Base-by-base conservation (phyloP, 345 rosid genomes). In the Orychophragmus violaceus region DNA sequence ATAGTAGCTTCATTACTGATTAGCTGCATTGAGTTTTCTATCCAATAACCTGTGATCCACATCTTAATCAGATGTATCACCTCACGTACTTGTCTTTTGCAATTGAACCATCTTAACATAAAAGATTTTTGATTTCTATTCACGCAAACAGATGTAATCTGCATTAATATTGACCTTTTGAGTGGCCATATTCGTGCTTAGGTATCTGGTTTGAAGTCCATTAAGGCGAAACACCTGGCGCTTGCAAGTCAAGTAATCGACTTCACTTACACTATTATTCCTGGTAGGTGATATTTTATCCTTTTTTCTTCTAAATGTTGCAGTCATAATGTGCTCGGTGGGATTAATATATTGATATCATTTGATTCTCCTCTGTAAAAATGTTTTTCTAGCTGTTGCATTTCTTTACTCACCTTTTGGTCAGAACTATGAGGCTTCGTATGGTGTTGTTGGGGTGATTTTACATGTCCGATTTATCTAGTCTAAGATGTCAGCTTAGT, bases 171-270 rank as follows among this genome's bases (percentile, higher is more conserved):
- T 71, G 39, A 70, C 57, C 25, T 27, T 46, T 64, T 45, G 23
- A 25, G 37, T 54, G 69, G 44, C 28, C 23, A 37, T 48, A 6
- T 41, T 29, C 19, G 36, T 66, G 39, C 30, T 83, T 82, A 90
- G 97, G 95, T 94, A 63, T 90, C 97, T 58, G 99, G 97, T 69
- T 77, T 94, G 78, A 94, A 87, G 84, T 94, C 99, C 65, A 94
- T 94, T 55, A 94, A 96, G 51, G 87, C 99, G 35, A 94, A 94
- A 72, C 97, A 90, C 74, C 76, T 94, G 88, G 97, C 99, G 21
- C 87, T 94, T 64, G 96, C 99, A 70, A 94, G 99, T 87, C 99
- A 94, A 84, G 96, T 94, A 48, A 83, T 87, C 30, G 86, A 95
- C 80, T 88, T 90, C 71, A 75, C 82, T 44, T 81, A 82, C 77